Evolutionary conservation across 441 rosid genomes (phyloP), one percentile per base, ranked within the genome.

Genomic region (Breynia disticha): DNA sequence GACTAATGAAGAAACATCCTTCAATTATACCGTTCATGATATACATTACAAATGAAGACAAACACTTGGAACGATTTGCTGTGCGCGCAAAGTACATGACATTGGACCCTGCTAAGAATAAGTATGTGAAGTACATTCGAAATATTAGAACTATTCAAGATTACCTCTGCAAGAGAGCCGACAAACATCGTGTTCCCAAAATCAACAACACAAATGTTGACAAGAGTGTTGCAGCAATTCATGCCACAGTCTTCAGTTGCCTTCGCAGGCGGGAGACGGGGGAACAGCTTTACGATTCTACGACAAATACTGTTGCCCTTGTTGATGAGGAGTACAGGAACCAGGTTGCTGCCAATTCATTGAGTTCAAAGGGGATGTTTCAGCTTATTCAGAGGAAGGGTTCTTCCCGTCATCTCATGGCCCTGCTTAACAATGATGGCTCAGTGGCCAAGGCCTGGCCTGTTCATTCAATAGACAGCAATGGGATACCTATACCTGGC

Each of bases 1-100:
- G 98, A 48, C 85, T 93, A 46, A 93, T 88, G 95, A 93, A 86
- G 72, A 86, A 88, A 69, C 97, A 93, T 73, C 98, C 97, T 56
- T 93, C 98, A 5, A 86, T 93, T 10, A 73, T 88, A 66, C 97
- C 98, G 10, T 88, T 93, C 67, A 93, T 93, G 98, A 77, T 93
- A 55, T 82, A 93, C 72, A 93, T 93, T 38, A 59, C 95, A 10
- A 93, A 80, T 54, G 98, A 93, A 75, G 95, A 86, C 64, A 93
- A 93, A 72, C 98, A 93, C 76, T 72, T 93, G 80, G 97, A 93
- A 62, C 67, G 98, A 45, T 93, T 88, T 63, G 98, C 97, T 0
- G 97, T 93, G 12, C 91, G 97, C 59, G 98, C 98, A 0, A 93
- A 93, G 80, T 93, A 93, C 76, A 88, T 93, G 98, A 86, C 98